Conservation (phyloP, 2,329 filamentous ascomycete species). For the Claviceps citrina region DNA sequence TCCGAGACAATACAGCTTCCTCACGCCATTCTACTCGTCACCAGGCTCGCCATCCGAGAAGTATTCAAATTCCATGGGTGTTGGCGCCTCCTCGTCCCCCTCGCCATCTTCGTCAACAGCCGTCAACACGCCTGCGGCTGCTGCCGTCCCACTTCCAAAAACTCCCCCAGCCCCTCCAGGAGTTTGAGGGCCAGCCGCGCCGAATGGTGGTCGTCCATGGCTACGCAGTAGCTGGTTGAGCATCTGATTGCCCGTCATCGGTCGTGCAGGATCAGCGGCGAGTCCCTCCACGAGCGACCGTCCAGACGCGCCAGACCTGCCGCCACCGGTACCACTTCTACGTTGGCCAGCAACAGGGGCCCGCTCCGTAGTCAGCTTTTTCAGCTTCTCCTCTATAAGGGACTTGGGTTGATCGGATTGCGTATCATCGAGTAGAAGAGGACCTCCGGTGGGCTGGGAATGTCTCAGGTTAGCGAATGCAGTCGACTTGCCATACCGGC, state of each 20-base stretch:
- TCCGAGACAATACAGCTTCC: too few species aligned
- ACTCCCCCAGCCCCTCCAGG: slow-evolving; percentile 31
- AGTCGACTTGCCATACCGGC: too few species aligned
- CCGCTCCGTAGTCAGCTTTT: slow-evolving; percentile 55
- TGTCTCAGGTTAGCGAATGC: not conserved
- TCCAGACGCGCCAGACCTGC: slow-evolving; percentile 16
- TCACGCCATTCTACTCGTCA: slow-evolving; percentile 13
- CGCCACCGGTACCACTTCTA: slow-evolving; percentile 14
- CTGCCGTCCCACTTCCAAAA: slow-evolving; percentile 39
- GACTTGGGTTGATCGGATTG: slow-evolving; percentile 63
- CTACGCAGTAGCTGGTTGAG: slow-evolving; percentile 29
- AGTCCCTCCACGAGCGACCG: slow-evolving; percentile 23
- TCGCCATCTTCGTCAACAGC: slow-evolving; percentile 76
- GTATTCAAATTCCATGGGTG: slow-evolving; percentile 65
- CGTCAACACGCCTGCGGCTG: slow-evolving; percentile 66
- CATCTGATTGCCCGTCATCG: slow-evolving; percentile 17
- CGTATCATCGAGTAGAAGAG: slow-evolving; percentile 78
- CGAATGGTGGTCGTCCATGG: slow-evolving; percentile 21
- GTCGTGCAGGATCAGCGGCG: slow-evolving; percentile 18
- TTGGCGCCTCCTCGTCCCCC: slow-evolving; percentile 53
- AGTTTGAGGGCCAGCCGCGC: slow-evolving; percentile 14
- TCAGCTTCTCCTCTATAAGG: slow-evolving; percentile 81
- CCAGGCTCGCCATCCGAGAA: slow-evolving; percentile 48
- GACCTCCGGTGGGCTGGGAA: slow-evolving; percentile 71
- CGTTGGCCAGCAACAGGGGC: slow-evolving; percentile 38